Conservation (phyloP, 2,329 filamentous ascomycete species). For the Trichoderma lentiforme region DNA sequence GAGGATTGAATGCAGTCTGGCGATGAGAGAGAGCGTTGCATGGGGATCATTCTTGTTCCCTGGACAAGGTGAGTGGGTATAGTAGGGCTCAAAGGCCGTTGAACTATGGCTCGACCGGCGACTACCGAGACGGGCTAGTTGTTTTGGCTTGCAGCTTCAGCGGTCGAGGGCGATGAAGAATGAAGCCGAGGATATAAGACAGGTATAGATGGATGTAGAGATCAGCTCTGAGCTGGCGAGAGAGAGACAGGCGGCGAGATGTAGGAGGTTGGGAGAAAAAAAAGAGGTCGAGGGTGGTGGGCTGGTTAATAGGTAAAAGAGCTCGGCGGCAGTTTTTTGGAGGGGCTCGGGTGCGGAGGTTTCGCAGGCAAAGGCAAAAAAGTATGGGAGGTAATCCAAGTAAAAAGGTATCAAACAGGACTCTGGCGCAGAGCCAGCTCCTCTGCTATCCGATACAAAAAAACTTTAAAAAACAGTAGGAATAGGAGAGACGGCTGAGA, state of each 20-base stretch:
- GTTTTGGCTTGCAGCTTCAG: neutral
- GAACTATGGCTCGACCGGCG: conserved; percentile 14
- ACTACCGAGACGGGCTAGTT: conserved; percentile 13
- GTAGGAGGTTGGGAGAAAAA: neutral
- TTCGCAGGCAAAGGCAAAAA: neutral
- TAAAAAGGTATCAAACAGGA: neutral
- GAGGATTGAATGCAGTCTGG: conserved; percentile 56
- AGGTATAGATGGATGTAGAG: neutral
- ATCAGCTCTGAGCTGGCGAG: neutral
- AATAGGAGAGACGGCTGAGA: neutral
- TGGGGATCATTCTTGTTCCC: conserved; percentile 57
- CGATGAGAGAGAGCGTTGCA: conserved; percentile 62
- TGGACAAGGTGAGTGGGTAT: conserved; percentile 27
- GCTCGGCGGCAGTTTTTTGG: conserved; percentile 11
- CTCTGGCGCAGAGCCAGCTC: conserved; percentile 20
- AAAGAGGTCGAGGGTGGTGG: neutral
- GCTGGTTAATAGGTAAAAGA: neutral
- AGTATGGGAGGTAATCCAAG: neutral
- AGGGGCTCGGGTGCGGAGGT: conserved; percentile 11
- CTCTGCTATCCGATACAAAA: neutral
- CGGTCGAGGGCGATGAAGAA: neutral
- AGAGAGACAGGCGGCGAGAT: neutral
- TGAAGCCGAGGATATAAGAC: neutral
- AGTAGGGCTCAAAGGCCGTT: neutral
- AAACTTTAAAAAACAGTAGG: neutral